A percentile compares a stretch with the other conserved stretches of the same genome.
phyloP scores from a whole-genome alignment of 1,139 yeast species.

The Yamadazyma atlantica region DNA sequence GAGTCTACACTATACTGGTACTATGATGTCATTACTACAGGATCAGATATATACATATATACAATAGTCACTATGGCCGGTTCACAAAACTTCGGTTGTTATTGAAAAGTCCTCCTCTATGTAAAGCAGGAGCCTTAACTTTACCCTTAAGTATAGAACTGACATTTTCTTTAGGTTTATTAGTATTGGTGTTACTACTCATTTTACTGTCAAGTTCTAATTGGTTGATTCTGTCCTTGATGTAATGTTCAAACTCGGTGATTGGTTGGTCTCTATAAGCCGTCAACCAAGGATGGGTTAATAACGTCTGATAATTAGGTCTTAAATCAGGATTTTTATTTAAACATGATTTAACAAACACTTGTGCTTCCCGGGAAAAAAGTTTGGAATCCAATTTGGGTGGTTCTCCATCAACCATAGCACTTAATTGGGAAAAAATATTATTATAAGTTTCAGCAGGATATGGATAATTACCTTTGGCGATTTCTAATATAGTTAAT shows the following conservation, averaged over 20 bases:
- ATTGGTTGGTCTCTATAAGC: slow-evolving; percentile 37
- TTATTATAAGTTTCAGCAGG: slow-evolving; percentile 92
- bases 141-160: slow-evolving; percentile 36
- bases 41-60: slow-evolving; percentile 1
- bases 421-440: slow-evolving; percentile 89
- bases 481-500: slow-evolving; percentile 81
- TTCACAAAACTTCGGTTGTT: slow-evolving; percentile 13
- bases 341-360: slow-evolving; percentile 77
- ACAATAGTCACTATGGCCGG: slow-evolving; percentile 3
- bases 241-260: slow-evolving; percentile 35
- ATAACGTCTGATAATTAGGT: slow-evolving; percentile 75
- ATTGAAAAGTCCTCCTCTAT: slow-evolving; percentile 36
- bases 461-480: slow-evolving; percentile 90
- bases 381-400: slow-evolving; percentile 59
- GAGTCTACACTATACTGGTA: too few species aligned
- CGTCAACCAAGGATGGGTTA: slow-evolving; percentile 81
- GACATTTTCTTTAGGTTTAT: slow-evolving; percentile 30
- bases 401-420: slow-evolving; percentile 95
- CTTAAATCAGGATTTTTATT: slow-evolving; percentile 78
- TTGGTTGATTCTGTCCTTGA: slow-evolving; percentile 32
- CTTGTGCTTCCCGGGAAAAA: slow-evolving; percentile 75
- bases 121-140: slow-evolving; percentile 45
- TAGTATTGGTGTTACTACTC: slow-evolving; percentile 3
- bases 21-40: background rate
- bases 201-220: slow-evolving; percentile 20